Conservation (phyloP, 306 rosid species). For the Oemleria cerasiformis region DNA sequence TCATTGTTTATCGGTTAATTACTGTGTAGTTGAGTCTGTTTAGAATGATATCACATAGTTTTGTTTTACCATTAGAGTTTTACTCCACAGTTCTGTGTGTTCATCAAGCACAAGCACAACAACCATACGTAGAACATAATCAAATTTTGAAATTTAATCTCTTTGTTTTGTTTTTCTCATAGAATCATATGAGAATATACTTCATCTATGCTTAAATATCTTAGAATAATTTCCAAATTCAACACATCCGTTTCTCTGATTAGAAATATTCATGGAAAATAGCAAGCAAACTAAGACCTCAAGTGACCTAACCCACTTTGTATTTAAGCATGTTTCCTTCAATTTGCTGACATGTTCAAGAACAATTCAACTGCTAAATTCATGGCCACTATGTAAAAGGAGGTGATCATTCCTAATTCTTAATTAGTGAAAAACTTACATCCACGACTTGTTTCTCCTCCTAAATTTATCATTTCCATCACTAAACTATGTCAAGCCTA, state of each 20-base stretch:
- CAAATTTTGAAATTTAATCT: not conserved
- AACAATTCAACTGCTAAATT: not conserved
- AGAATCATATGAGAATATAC: not conserved
- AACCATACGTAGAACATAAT: not conserved
- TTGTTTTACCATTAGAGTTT: not conserved
- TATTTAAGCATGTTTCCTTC: not conserved
- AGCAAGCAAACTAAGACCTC: no score
- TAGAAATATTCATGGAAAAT: not conserved
- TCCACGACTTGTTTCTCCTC: no score
- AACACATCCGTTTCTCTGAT: not conserved
- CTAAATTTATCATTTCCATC: no score
- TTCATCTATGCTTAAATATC: not conserved
- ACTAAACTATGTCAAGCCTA: no score
- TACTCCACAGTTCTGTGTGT: not conserved
- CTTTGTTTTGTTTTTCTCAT: not conserved
- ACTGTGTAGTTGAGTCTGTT: not conserved
- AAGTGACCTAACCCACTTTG: no score
- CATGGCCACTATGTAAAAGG: not conserved
- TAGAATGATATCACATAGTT: not conserved
- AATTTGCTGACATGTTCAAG: not conserved
- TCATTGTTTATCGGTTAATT: not conserved
- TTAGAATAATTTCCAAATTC: not conserved
- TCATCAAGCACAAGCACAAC: not conserved
- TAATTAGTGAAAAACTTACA: no score
- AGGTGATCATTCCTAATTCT: no score